A percentile compares a stretch with the other conserved stretches of the same genome.
Evolutionary conservation across 148 eudicot species (phyloP).

Genomic region (Polygonum aviculare): DNA sequence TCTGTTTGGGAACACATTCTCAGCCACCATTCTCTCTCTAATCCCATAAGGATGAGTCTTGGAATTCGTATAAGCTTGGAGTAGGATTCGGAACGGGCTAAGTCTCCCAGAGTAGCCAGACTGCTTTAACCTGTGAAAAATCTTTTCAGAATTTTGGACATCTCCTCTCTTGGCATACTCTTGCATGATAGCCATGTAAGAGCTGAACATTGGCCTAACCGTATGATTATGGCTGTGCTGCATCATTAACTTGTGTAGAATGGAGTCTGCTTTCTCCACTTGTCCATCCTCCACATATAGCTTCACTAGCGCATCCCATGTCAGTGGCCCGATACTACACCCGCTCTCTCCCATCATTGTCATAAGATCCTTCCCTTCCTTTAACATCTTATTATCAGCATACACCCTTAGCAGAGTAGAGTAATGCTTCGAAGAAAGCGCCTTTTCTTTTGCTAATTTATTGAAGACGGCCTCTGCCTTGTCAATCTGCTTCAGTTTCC

Average conservation of each 20-base stretch:
- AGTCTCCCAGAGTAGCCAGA: constrained; percentile 51
- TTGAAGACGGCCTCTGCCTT: constrained; percentile 68
- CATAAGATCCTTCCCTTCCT: constrained; percentile 64
- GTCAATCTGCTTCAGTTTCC: constrained; percentile 51
- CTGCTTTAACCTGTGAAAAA: constrained; percentile 55
- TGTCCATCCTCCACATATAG: constrained; percentile 75
- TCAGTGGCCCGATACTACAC: constrained; percentile 43
- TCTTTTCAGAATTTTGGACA: constrained; percentile 70
- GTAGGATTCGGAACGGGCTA: constrained; percentile 25
- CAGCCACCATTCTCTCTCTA: constrained; percentile 82
- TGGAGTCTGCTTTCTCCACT: constrained; percentile 73
- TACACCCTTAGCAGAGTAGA: constrained; percentile 47
- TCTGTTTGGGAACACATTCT: constrained; percentile 56
- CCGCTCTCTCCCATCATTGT: constrained; percentile 61
- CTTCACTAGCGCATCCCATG: constrained; percentile 75
- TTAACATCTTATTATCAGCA: constrained; percentile 62
- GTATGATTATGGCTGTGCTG: constrained; percentile 15
- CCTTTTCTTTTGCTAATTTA: constrained; percentile 26
- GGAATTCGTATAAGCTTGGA: constrained; percentile 52
- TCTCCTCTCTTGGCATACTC: constrained; percentile 74
- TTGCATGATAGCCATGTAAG: constrained; percentile 49
- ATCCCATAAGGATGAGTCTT: constrained; percentile 78
- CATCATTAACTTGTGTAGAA: constrained; percentile 41
- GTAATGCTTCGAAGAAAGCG: constrained; percentile 34
- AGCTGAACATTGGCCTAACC: constrained; percentile 39